Evolutionary conservation across 257 asterid species (phyloP).

Genomic region (Gynochthodes officinalis): DNA sequence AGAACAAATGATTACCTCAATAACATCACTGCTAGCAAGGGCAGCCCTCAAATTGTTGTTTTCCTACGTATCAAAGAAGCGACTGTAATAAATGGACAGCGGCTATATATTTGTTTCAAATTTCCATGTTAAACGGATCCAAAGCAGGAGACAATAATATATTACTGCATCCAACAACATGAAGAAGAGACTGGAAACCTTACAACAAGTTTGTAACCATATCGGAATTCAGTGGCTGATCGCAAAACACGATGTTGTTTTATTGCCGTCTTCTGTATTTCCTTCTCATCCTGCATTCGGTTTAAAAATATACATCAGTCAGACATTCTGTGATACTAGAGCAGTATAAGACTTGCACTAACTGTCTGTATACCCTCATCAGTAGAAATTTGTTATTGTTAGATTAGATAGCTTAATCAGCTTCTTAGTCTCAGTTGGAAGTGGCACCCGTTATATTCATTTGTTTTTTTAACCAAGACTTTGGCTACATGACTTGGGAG

Average conservation of each 20-base stretch:
- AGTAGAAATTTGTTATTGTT: not conserved
- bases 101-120: not conserved
- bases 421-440: not conserved
- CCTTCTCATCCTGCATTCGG: conserved; percentile 82
- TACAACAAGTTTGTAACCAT: conserved; percentile 98
- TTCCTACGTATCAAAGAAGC: conserved; percentile 49
- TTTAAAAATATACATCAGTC: conserved; percentile 7
- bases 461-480: not conserved
- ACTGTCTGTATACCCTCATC: not conserved
- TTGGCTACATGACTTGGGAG: not conserved
- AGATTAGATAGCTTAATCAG: not conserved
- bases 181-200: conserved; percentile 34
- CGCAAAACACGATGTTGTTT: conserved; percentile 78
- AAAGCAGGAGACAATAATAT: not conserved
- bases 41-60: conserved; percentile 79
- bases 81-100: conserved; percentile 3
- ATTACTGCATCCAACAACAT: not conserved
- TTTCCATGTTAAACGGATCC: not conserved
- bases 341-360: not conserved
- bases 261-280: conserved; percentile 71
- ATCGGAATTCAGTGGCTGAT: conserved; percentile 73
- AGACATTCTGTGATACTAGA: not conserved
- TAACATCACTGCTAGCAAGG: conserved; percentile 61
- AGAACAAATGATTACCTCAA: conserved; percentile 52
- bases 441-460: not conserved